Evolutionary conservation across 2,329 filamentous ascomycete genomes (phyloP).

Genomic region (Metarhizium album): DNA sequence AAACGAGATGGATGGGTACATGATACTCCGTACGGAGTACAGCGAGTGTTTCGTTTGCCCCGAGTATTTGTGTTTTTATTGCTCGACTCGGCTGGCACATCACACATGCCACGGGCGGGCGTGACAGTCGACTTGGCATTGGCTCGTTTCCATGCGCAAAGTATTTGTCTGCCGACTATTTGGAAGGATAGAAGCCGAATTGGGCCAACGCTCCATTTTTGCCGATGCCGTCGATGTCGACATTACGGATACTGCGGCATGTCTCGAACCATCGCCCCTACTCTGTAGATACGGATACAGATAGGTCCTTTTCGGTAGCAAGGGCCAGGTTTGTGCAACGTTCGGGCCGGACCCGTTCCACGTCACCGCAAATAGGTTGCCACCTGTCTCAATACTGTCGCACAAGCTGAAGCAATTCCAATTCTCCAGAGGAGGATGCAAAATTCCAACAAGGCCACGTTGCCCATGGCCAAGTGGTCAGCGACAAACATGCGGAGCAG

Average conservation of each 20-base stretch:
- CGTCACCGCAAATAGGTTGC: background rate
- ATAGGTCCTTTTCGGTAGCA: no score
- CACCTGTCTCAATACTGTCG: background rate
- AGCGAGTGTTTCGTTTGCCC: no score
- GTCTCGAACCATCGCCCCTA: no score
- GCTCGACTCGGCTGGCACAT: no score
- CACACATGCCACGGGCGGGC: no score
- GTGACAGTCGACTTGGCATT: background rate
- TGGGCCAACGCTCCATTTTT: no score
- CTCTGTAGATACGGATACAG: no score
- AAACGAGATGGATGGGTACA: no score
- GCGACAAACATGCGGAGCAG: constrained; percentile 34
- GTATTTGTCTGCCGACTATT: background rate
- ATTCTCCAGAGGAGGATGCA: constrained; percentile 15
- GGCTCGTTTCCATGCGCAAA: background rate
- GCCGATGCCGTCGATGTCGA: no score
- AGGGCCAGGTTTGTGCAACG: background rate
- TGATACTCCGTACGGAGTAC: no score
- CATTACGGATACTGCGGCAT: no score
- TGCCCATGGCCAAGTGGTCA: constrained; percentile 29
- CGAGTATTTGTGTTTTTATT: no score
- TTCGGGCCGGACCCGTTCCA: constrained; percentile 9
- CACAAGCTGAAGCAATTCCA: constrained; percentile 6
- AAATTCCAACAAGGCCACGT: constrained; percentile 16
- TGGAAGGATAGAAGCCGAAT: background rate